phyloP scores from a whole-genome alignment of 148 eudicot species.

The Camellia japonica region DNA sequence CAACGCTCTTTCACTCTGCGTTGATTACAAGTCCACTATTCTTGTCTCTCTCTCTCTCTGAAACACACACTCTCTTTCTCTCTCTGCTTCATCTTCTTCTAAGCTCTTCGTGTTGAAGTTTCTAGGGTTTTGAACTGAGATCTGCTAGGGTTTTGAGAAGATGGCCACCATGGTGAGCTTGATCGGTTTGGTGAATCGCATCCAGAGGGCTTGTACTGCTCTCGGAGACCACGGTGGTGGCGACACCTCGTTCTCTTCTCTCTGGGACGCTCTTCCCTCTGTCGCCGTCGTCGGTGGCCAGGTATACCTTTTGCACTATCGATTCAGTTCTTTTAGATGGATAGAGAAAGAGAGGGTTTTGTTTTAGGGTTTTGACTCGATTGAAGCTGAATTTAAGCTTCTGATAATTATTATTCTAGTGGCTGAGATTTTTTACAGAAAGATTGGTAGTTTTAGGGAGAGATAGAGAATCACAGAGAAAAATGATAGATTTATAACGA shows the following conservation, averaged over 20 bases:
- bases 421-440: neutral
- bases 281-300: slow-evolving; percentile 79
- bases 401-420: neutral
- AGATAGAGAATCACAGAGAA: neutral
- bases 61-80: neutral
- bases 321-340: neutral
- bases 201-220: slow-evolving; percentile 60
- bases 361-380: neutral
- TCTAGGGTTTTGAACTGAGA: neutral
- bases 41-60: neutral
- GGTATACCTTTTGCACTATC: slow-evolving; percentile 24
- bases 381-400: neutral
- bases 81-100: neutral
- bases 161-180: slow-evolving; percentile 68
- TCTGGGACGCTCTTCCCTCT: slow-evolving; percentile 74
- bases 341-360: neutral
- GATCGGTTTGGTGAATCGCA: slow-evolving; percentile 61
- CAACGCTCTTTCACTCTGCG: neutral
- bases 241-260: slow-evolving; percentile 50
- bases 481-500: neutral
- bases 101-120: neutral
- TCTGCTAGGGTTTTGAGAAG: slow-evolving; percentile 8
- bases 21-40: neutral
- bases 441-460: neutral
- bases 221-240: slow-evolving; percentile 67